Evolutionary conservation across 805 yeast species (phyloP).

Genomic region (Candida ovalis): DNA sequence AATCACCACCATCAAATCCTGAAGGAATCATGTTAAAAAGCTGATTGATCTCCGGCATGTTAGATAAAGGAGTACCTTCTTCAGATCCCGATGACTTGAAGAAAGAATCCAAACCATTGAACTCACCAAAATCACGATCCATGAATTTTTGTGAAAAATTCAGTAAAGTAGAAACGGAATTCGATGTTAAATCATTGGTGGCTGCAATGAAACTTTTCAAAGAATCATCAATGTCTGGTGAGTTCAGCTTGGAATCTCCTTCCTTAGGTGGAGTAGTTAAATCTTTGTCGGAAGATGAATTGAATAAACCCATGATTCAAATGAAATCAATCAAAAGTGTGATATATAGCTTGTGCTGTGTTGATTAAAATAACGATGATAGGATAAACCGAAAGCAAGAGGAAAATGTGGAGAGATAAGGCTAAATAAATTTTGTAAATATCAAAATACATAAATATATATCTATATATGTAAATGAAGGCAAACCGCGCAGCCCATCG

Average conservation of each 20-base stretch:
- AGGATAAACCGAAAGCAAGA: not conserved
- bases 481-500: too few relatives aligned
- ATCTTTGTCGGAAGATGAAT: conserved; percentile 17
- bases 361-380: not conserved
- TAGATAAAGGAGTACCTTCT: not conserved
- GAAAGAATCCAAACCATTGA: not conserved
- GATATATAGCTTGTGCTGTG: not conserved
- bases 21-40: not conserved
- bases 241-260: conserved; percentile 1
- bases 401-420: not conserved
- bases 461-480: not conserved
- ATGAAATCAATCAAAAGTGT: not conserved
- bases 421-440: too few relatives aligned
- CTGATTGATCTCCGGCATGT: conserved; percentile 1
- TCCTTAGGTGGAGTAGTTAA: not conserved
- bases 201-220: conserved; percentile 11
- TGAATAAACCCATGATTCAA: conserved; percentile 17
- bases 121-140: not conserved
- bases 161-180: conserved; percentile 13
- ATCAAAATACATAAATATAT: too few relatives aligned
- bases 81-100: not conserved
- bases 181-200: conserved; percentile 17
- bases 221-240: conserved; percentile 7
- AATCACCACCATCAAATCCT: conserved; percentile 1
- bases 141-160: conserved; percentile 11